These are phyloP conservation scores for Kluyveromyces sp. DNA, from an alignment of 1,139 yeast genomes.

Conservation along the genomic window DNA sequence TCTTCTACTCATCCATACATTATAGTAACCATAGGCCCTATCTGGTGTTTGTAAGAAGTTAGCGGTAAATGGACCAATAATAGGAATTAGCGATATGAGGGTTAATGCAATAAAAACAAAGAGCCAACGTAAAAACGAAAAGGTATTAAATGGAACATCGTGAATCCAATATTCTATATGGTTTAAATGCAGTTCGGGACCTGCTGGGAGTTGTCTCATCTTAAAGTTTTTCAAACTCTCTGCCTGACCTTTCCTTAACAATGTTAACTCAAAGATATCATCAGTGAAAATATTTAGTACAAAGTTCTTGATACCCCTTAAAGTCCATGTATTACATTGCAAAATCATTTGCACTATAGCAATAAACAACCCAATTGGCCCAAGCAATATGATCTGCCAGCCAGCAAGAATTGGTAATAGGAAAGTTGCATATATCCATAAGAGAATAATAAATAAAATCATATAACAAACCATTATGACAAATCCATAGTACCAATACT, in stretches of 20 bases:
- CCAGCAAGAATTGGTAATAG: constrained; percentile 5
- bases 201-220: constrained; percentile 5
- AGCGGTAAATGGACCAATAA: constrained; percentile 22
- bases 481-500: constrained; percentile 5
- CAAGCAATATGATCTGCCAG: constrained; percentile 7
- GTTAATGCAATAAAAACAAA: constrained; percentile 1
- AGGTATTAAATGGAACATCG: constrained; percentile 5
- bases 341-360: constrained; percentile 9
- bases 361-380: constrained; percentile 11
- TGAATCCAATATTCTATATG: constrained; percentile 8
- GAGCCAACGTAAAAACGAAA: constrained; percentile 4
- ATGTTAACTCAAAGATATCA: constrained; percentile 5
- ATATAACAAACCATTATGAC: constrained; percentile 1
- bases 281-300: constrained; percentile 5
- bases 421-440: constrained; percentile 3
- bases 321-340: constrained; percentile 7
- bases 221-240: constrained; percentile 1
- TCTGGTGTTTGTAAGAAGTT: constrained; percentile 20
- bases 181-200: constrained; percentile 3
- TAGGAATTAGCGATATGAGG: constrained; percentile 20
- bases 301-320: constrained; percentile 5
- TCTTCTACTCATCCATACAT: constrained; percentile 7
- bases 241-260: constrained; percentile 4
- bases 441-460: constrained; percentile 1
- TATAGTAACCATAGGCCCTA: constrained; percentile 20